Conservation (phyloP, 768 basidiomycete species). For the Auriscalpium microsporum region DNA sequence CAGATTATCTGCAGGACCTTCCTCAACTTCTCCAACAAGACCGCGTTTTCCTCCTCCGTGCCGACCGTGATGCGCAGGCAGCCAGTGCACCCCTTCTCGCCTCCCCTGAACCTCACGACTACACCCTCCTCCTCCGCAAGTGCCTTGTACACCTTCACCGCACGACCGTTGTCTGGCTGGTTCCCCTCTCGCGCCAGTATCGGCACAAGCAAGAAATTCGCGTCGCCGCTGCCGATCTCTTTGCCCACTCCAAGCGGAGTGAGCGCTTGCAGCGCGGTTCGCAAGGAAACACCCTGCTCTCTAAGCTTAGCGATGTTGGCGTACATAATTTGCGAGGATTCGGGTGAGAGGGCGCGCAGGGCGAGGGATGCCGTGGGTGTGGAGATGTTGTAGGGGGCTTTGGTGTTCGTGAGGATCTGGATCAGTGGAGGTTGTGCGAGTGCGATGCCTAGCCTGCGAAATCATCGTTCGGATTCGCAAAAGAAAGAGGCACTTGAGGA, state of each 20-base stretch:
- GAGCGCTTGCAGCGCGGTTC: slow-evolving; percentile 40
- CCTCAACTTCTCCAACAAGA: slow-evolving; percentile 45
- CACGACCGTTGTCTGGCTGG: slow-evolving; percentile 51
- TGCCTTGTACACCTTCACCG: slow-evolving; percentile 60
- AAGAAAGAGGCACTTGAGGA: not conserved
- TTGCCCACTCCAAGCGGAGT: slow-evolving; percentile 48
- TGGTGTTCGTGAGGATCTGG: slow-evolving; percentile 87
- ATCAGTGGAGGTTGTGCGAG: slow-evolving; percentile 85
- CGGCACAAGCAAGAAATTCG: slow-evolving; percentile 85
- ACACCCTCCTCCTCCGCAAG: slow-evolving; percentile 82
- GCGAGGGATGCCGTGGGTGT: slow-evolving; percentile 83
- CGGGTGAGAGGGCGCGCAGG: slow-evolving; percentile 61
- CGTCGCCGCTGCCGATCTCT: slow-evolving; percentile 73
- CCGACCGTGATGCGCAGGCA: slow-evolving; percentile 90
- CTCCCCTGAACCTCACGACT: slow-evolving; percentile 85
- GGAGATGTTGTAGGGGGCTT: slow-evolving; percentile 97
- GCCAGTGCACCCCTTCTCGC: slow-evolving; percentile 77
- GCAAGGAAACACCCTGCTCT: slow-evolving; percentile 47
- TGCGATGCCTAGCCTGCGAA: slow-evolving; percentile 76
- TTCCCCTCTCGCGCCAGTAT: slow-evolving; percentile 42
- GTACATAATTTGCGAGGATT: slow-evolving; percentile 57
- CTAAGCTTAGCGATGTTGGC: slow-evolving; percentile 51
- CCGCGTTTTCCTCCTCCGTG: slow-evolving; percentile 66
- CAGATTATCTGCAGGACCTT: slow-evolving; percentile 35
- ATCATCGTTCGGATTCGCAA: not conserved